These are phyloP conservation scores for Lepiota venenata DNA, from an alignment of 768 basidiomycete genomes.

Conservation along the genomic window DNA sequence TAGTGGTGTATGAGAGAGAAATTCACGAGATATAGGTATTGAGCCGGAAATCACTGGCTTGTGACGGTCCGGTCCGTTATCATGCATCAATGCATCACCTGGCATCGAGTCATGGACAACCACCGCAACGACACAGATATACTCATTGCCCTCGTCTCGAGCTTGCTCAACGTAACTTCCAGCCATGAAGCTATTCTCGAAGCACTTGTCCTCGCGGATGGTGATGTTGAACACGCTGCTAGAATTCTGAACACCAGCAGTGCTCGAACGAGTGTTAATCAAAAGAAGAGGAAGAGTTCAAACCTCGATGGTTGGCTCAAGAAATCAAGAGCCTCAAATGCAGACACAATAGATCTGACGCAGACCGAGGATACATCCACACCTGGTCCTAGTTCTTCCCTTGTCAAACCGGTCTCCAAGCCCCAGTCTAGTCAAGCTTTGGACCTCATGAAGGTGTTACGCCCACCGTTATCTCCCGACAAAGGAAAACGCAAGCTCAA, in stretches of 20 bases:
- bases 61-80: too few species aligned
- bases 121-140: conserved; percentile 55
- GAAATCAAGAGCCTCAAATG: conserved; percentile 5
- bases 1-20: too few species aligned
- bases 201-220: conserved; percentile 51
- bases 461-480: conserved; percentile 40
- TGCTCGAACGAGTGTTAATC: conserved; percentile 13
- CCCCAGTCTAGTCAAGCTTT: conserved; percentile 27
- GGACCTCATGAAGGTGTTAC: conserved; percentile 57
- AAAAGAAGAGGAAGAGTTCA: conserved; percentile 50
- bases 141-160: conserved; percentile 63
- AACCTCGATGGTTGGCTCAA: conserved; percentile 58
- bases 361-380: conserved; percentile 10
- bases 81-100: too few species aligned
- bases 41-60: too few species aligned
- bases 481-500: conserved; percentile 23
- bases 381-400: conserved; percentile 1
- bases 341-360: conserved; percentile 15
- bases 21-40: too few species aligned
- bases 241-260: conserved; percentile 13
- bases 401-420: conserved; percentile 10
- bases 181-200: conserved; percentile 49
- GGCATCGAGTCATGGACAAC: background rate
- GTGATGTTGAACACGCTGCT: conserved; percentile 54
- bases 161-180: conserved; percentile 39